Base-by-base conservation (phyloP, 108 stramenopile genomes). In the Skeletonema potamos region DNA sequence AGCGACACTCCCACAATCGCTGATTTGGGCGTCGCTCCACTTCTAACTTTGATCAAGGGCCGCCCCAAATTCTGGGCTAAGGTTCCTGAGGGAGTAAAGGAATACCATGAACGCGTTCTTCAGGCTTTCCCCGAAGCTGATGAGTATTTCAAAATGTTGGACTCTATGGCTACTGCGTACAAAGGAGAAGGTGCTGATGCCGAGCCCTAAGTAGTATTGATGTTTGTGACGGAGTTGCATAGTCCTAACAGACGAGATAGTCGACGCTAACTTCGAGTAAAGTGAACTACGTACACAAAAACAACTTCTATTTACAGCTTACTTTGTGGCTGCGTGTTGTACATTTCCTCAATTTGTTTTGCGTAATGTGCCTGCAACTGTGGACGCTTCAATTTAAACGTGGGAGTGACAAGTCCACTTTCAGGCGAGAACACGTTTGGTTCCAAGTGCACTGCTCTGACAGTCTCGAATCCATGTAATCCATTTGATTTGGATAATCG, bases 321-420 rank as follows among this genome's bases (percentile, higher is more conserved):
- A 64, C 89, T 88, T 62, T 58, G 69, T 18, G 85, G 83, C 24
- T 67, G 60, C 10, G 82, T 43, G 8, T 82, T 85, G 81, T 99
- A 99, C 87, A 99, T 76, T 43, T 81, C 81, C 33, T 89, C 85
- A 54, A 98, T 96, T 57, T 87, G 72, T 27, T 84, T 82, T 27
- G 86, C 60, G 74, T 96, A 99, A 37, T 85, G 76, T 64, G 87
- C 83, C 64, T 78, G 67, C 18, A 94, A 84, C 71, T 94, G 76
- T 17, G 84, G 83, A 11, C 98, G 81, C 82, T 98, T 99, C 74
- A 99, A 83, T 77, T 99, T 99, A 77, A 95, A 91, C 6, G 98
- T 97, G 8, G 98, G 97, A 4, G 98, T 99, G 30, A 96, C 73
- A 27, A 97, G 74, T 61, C 72, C 94, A 73, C 93, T 96, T 12